These are phyloP conservation scores for Jamesozyma lodderae DNA, from an alignment of 805 yeast species.

Conservation along the genomic window DNA sequence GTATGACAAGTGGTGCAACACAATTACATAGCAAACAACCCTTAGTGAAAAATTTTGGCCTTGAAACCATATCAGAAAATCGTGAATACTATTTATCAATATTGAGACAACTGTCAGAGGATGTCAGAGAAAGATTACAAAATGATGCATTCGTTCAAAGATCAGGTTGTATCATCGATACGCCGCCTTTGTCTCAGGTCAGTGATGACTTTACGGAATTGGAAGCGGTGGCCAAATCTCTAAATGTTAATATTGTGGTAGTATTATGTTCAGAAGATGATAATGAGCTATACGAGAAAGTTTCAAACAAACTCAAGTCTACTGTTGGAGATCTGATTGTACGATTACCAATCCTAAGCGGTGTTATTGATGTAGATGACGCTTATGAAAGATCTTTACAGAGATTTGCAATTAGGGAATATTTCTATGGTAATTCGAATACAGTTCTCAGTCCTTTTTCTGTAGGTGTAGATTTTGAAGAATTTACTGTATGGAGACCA, in stretches of 20 bases:
- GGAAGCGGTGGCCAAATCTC: conserved; percentile 11
- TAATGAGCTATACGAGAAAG: conserved; percentile 10
- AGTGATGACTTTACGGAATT: conserved; percentile 15
- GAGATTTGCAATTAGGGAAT: conserved; percentile 70
- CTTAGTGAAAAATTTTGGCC: conserved; percentile 70
- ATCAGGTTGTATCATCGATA: conserved; percentile 28
- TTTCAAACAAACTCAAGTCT: conserved; percentile 10
- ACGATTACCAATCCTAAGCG: conserved; percentile 64
- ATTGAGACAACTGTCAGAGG: conserved; percentile 41
- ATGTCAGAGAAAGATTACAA: conserved; percentile 29
- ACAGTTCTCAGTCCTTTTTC: conserved; percentile 78
- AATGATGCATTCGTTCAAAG: conserved; percentile 25
- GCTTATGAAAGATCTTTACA: conserved; percentile 60
- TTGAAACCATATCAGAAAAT: conserved; percentile 51
- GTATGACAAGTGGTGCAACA: conserved; percentile 67
- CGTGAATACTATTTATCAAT: conserved; percentile 38
- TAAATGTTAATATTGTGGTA: conserved; percentile 19
- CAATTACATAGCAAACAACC: conserved; percentile 83
- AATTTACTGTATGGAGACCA: conserved; percentile 56
- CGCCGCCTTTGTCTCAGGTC: conserved; percentile 20
- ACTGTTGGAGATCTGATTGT: conserved; percentile 27
- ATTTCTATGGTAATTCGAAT: conserved; percentile 72
- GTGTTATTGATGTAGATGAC: conserved; percentile 68
- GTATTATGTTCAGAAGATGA: conserved; percentile 12
- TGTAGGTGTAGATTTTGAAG: conserved; percentile 58